Base-by-base conservation (phyloP, 1,139 yeast species). In the Protomyces arabidopsidicola region DNA sequence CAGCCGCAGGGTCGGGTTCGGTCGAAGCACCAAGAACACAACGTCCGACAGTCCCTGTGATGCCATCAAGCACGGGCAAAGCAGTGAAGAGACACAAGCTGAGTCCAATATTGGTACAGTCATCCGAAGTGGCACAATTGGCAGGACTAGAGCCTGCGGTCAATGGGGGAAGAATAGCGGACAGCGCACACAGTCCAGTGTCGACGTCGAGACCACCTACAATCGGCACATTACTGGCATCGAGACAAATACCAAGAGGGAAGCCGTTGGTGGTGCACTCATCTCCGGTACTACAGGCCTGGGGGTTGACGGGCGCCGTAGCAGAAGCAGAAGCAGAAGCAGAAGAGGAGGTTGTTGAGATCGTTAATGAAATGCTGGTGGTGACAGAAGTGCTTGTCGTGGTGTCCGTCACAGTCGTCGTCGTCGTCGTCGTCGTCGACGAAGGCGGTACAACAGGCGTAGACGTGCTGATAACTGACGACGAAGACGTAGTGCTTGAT, bases 31-130 rank as follows among this genome's bases (percentile, higher is more conserved):
- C 42, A 9, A 45, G 42, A 10, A 48, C 52, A 20, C 59, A 55
- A 2, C 16, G 27, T 31, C 59, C 59, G n/a, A n/a, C 20, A n/a
- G n/a, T 5, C 31, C 16, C 5, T 39, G 18, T 3, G 42, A 55
- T 39, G n/a, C 24, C 24, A 8, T 27, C 59, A 9, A 27, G 20
- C 3, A 45, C 45, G 9, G 27, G 45, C 24, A 45, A 5, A 9
- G 22, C 48, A 10, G 12, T 12, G 12, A 16, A n/a, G 27, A 42
- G 36, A 55, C 59, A 55, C 22, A 55, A 38, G n/a, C 52, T 34
- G 9, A 55, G 59, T 1, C 59, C 59, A 3, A 55, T 31, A 8
- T 24, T 52, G 4, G 59, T 24, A 24, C 59, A 55, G 16, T 55
- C 38, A 27, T 27, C 31, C 31, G 31, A 27, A 14, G 42, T 39